Base-by-base conservation (phyloP, 2,329 filamentous ascomycete genomes). In the Xylaria multiplex region DNA sequence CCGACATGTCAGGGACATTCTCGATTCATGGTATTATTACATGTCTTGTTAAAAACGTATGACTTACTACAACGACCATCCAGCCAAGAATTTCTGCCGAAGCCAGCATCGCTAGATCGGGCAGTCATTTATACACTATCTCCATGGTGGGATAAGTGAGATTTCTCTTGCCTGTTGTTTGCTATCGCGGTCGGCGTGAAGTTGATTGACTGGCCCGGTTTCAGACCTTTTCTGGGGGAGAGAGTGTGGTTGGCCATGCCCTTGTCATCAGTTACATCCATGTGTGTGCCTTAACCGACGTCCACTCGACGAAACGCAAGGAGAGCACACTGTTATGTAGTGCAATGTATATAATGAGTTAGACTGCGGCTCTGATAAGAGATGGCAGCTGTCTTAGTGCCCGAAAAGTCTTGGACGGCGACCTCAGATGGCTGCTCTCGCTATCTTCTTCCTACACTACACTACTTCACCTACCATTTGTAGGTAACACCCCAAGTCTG, bases 351-450 rank as follows among this genome's bases (percentile, higher is more conserved):
- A 62, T 62, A 61, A 35, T 35, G 9, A 52, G 11, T 49, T 19
- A 22, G 19, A 52, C 50, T 64, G 56, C 55, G 65, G 65, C 65
- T 67, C 61, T 58, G 65, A 67, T 67, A 64, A 61, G 61, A 57
- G 37, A 56, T 32, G 42, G 16, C 43, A 59, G 59, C 58, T 61
- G 42, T 16, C 7, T 16, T 24, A 40, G 52, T 56, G 35, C 22
- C 55, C 55, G 54, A 55, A 52, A 40, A 24, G 24, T 55, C 42
- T 24, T 42, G 37, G 54, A 46, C 48, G 43, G 35, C 45, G 16
- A 63, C 54, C 43, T 62, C 46, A 43, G n/a, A 43, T 27, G 55
- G 37, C 46, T 35, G 43, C 7, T 30, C 27, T 58, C 43, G 42
- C 54, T 65, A 65, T 65, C 65, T 65, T 52, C 50, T 16, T 37